These are phyloP conservation scores for Ajuga chamaepitys DNA, from an alignment of 257 asterid species.

Conservation along the genomic window DNA sequence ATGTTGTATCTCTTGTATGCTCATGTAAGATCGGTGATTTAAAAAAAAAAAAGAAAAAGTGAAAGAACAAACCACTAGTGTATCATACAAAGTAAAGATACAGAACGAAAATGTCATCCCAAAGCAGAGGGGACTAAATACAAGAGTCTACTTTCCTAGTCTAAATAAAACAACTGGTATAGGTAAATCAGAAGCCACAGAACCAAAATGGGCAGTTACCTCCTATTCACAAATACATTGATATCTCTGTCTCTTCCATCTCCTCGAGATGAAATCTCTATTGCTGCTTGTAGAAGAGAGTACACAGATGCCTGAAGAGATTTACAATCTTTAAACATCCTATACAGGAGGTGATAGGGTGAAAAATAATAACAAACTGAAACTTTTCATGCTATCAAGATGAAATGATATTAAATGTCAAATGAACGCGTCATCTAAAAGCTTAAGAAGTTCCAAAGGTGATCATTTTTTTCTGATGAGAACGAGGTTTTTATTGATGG, in stretches of 20 bases:
- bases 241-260: conserved; percentile 88
- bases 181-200: conserved; percentile 6
- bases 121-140: not conserved
- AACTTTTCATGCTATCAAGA: not conserved
- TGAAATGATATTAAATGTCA: too few relatives aligned
- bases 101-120: not conserved
- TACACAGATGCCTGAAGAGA: conserved; percentile 78
- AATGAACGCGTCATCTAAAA: too few relatives aligned
- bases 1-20: conserved; percentile 2
- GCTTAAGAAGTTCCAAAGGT: too few relatives aligned
- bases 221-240: conserved; percentile 72
- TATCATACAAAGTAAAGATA: not conserved
- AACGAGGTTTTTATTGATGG: too few relatives aligned
- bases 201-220: conserved; percentile 37
- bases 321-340: conserved; percentile 24
- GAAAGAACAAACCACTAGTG: not conserved
- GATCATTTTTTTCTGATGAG: too few relatives aligned
- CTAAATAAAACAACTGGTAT: not conserved
- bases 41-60: not conserved
- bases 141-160: conserved; percentile 2
- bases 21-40: not conserved
- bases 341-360: not conserved
- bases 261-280: conserved; percentile 85
- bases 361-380: conserved; percentile 7
- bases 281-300: conserved; percentile 83